Conservation (phyloP, 1,139 yeast genomes). For the Candida albicans region DNA sequence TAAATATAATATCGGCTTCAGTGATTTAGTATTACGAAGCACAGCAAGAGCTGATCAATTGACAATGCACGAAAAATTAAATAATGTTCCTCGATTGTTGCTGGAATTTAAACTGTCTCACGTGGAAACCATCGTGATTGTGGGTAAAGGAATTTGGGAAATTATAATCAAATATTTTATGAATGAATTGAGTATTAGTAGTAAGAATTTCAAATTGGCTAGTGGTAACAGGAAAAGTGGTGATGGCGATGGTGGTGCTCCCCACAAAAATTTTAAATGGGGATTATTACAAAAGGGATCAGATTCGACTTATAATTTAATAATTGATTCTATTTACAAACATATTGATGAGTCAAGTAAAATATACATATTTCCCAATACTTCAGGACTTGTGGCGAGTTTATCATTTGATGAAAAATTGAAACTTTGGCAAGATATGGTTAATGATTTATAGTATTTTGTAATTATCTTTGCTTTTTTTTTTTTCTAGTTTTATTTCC, state of each 20-base stretch:
- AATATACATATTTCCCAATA: constrained; percentile 67
- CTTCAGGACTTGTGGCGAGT: constrained; percentile 71
- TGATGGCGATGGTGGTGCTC: no score
- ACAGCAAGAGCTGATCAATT: constrained; percentile 63
- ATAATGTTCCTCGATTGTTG: constrained; percentile 55
- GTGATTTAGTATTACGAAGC: constrained; percentile 68
- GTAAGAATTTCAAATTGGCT: no score
- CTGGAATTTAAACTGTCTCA: constrained; percentile 37
- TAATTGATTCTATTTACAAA: constrained; percentile 19
- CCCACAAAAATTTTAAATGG: constrained; percentile 39
- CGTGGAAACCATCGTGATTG: constrained; percentile 52
- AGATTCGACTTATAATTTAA: constrained; percentile 17
- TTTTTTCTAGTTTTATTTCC: constrained; percentile 30
- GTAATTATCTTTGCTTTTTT: neutral
- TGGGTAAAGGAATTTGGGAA: constrained; percentile 85
- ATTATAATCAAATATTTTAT: constrained; percentile 40
- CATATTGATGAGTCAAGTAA: constrained; percentile 13
- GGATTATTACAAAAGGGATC: constrained; percentile 41
- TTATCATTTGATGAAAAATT: constrained; percentile 48
- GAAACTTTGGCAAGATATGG: constrained; percentile 43
- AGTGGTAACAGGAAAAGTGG: no score
- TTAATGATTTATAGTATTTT: constrained; percentile 3
- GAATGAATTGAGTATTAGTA: constrained; percentile 6
- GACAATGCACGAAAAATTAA: constrained; percentile 49
- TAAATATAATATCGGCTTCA: constrained; percentile 60